Conservation (phyloP, 2,329 filamentous ascomycete species). For the Lasiodiplodia theobromae region DNA sequence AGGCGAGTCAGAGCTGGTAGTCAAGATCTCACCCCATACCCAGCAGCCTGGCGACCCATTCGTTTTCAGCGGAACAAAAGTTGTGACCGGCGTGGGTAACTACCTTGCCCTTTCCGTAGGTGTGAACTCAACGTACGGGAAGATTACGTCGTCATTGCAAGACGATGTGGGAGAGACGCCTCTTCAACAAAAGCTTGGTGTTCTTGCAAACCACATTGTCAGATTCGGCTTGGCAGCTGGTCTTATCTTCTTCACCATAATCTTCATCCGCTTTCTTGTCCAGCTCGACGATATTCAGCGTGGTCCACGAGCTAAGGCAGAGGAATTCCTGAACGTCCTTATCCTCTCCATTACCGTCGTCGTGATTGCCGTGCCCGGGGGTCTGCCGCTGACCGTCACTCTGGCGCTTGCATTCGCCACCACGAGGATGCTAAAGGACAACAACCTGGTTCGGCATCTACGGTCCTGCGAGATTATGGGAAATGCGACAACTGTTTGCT, state of each 20-base stretch:
- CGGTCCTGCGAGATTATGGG: conserved; percentile 76
- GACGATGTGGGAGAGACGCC: conserved; percentile 81
- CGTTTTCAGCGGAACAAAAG: conserved; percentile 85
- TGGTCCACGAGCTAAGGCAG: conserved; percentile 73
- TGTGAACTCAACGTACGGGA: conserved; percentile 76
- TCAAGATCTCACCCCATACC: conserved; percentile 70
- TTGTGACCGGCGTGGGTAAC: conserved; percentile 76
- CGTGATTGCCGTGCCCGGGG: conserved; percentile 72
- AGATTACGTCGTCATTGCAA: conserved; percentile 78
- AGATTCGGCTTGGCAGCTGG: conserved; percentile 77
- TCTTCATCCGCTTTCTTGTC: conserved; percentile 85
- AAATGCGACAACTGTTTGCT: conserved; percentile 77
- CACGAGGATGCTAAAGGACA: conserved; percentile 72
- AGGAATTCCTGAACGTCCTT: conserved; percentile 69
- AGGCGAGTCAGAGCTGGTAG: conserved; percentile 76
- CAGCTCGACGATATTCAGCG: conserved; percentile 62
- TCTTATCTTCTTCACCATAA: conserved; percentile 79
- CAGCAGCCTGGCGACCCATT: conserved; percentile 74
- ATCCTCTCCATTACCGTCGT: conserved; percentile 72
- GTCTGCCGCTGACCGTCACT: conserved; percentile 72
- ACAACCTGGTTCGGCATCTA: conserved; percentile 72
- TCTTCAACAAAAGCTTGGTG: conserved; percentile 77
- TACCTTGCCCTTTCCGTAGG: conserved; percentile 81
- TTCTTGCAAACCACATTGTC: conserved; percentile 79
- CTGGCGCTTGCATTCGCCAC: conserved; percentile 72